phyloP scores from a whole-genome alignment of 352 stramenopile species.

The Pythium dissotocum region DNA sequence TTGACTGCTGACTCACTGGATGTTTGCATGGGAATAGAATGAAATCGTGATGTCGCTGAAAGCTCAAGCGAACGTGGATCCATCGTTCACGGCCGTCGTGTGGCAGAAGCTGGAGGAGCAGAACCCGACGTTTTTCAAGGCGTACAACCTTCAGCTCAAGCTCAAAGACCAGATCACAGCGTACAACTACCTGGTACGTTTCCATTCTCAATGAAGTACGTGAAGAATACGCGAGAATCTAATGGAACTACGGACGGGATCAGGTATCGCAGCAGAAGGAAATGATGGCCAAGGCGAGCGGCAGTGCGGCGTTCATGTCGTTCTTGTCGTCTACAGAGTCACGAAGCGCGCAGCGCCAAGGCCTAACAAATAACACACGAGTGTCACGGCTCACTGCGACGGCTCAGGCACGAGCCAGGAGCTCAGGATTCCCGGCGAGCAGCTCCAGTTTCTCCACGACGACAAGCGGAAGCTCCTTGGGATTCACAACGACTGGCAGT shows the following conservation, averaged over 20 bases:
- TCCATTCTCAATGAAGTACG: no score
- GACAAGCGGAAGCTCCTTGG: background rate
- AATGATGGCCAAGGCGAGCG: constrained; percentile 50
- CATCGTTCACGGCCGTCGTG: constrained; percentile 80
- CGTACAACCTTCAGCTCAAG: constrained; percentile 82
- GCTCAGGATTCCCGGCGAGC: background rate
- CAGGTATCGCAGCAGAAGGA: constrained; percentile 73
- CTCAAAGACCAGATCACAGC: constrained; percentile 90
- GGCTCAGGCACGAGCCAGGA: constrained; percentile 4
- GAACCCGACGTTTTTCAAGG: constrained; percentile 88
- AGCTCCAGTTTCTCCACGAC: background rate
- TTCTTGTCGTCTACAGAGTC: constrained; percentile 20
- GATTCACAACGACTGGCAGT: background rate
- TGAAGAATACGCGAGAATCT: background rate
- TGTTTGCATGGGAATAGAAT: constrained; percentile 29
- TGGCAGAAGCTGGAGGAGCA: constrained; percentile 93
- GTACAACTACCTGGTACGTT: constrained; percentile 90
- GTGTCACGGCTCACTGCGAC: background rate
- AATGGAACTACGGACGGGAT: background rate
- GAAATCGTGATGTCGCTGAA: constrained; percentile 67
- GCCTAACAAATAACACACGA: constrained; percentile 18
- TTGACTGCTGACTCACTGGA: background rate
- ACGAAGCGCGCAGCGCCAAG: constrained; percentile 23
- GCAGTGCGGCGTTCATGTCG: constrained; percentile 30
- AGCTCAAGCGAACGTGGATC: constrained; percentile 81